Conservation (phyloP, 192 early-diverging fungal species). For the Rhizoclosmatium sp. region DNA sequence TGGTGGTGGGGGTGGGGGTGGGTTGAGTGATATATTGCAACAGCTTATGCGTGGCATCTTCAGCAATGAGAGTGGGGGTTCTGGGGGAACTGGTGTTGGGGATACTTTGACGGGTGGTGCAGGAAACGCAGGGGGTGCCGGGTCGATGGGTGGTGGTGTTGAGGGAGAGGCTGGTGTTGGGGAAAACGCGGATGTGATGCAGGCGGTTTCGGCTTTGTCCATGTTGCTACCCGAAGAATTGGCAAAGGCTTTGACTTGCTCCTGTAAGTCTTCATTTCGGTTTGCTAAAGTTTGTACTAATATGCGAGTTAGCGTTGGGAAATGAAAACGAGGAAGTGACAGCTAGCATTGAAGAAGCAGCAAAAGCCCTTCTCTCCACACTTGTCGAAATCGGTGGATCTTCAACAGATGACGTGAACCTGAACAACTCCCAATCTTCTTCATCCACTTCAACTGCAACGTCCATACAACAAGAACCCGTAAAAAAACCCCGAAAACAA, state of each 20-base stretch:
- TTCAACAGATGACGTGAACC: background rate
- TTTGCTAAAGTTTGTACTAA: background rate
- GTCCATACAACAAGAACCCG: background rate
- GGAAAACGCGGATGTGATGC: slow-evolving; percentile 37
- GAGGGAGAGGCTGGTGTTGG: background rate
- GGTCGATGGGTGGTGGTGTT: background rate
- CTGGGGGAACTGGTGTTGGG: background rate
- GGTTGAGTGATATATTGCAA: slow-evolving; percentile 32
- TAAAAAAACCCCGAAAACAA: background rate
- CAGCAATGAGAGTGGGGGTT: background rate
- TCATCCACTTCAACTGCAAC: background rate
- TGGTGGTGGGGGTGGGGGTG: background rate
- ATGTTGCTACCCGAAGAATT: slow-evolving; percentile 37
- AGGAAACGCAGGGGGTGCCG: background rate
- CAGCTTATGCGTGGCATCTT: slow-evolving; percentile 32
- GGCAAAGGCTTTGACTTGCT: slow-evolving; percentile 28
- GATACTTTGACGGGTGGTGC: background rate
- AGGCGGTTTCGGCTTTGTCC: slow-evolving; percentile 40
- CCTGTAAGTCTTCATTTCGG: slow-evolving; percentile 5
- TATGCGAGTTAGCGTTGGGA: background rate
- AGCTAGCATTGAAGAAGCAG: slow-evolving; percentile 31
- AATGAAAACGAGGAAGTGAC: slow-evolving; percentile 14
- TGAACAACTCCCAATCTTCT: background rate
- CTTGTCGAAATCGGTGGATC: slow-evolving; percentile 16
- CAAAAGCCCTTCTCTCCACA: slow-evolving; percentile 26